Evolutionary conservation across 805 yeast genomes (phyloP).

Genomic region (Torulaspora gathmanii): DNA sequence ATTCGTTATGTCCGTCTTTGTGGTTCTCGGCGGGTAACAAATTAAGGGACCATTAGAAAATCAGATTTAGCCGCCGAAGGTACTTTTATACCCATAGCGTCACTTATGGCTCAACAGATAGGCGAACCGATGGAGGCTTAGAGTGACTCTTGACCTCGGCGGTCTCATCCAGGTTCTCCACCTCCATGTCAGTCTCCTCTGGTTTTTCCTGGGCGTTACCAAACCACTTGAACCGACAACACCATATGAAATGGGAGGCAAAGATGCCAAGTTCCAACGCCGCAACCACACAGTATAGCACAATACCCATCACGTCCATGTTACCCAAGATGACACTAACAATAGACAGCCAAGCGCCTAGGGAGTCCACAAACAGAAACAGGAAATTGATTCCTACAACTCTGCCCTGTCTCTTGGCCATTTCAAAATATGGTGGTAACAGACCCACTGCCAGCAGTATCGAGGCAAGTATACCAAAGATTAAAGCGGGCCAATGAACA

Average conservation of each 20-base stretch:
- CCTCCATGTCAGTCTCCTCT: background rate
- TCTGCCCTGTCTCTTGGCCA: conserved; percentile 70
- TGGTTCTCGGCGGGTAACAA: background rate
- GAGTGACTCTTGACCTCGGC: background rate
- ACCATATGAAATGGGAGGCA: conserved; percentile 67
- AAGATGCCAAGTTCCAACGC: conserved; percentile 75
- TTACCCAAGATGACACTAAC: conserved; percentile 55
- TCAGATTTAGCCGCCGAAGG: background rate
- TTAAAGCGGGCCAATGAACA: conserved; percentile 66
- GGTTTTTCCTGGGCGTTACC: background rate
- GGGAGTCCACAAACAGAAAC: conserved; percentile 67
- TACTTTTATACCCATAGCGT: too few relatives aligned
- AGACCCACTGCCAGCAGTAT: conserved; percentile 71
- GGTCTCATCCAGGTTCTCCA: background rate
- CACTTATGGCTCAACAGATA: background rate
- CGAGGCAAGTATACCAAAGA: conserved; percentile 79
- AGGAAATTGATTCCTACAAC: conserved; percentile 87
- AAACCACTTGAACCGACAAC: conserved; percentile 40
- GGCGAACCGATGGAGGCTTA: background rate
- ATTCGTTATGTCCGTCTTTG: background rate
- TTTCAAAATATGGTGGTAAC: conserved; percentile 83
- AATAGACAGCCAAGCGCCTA: conserved; percentile 80
- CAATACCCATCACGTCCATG: conserved; percentile 73
- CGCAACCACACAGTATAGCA: conserved; percentile 69
- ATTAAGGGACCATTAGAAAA: too few relatives aligned